Evolutionary conservation across 2,329 filamentous ascomycete species (phyloP), one percentile per base, ranked within the genome.

Genomic region (Paraphaeosphaeria sporulosa): DNA sequence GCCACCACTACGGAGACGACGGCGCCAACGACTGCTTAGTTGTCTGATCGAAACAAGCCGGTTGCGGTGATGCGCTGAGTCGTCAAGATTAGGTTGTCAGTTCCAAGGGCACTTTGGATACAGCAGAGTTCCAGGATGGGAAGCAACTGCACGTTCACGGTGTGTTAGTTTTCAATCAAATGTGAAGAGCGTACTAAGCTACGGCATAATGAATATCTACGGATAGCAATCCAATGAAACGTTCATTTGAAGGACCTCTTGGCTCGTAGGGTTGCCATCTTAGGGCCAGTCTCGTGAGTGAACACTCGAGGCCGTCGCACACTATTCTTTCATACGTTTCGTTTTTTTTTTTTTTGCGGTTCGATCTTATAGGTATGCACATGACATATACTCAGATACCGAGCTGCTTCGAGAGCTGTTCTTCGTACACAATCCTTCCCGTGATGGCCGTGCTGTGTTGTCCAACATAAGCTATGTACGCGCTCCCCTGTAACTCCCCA

Each of bases 21-120:
- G 9, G 53, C 57, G 49, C 38, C 62, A 8, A 60, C 58, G 52
- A 52, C 52, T 10, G 42, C 49, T 36, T 60, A 46, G 36, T 13
- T 36, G 19, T 12, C 17, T 36, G 13, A 8, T 34, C 12, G 1
- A 32, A 30, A 30, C 27, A 30, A 17, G 27, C 17, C 9, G 25
- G 15, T 49, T 5, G 21, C 4, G 17, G 15, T 36, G 17, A 4
- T n/a, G 30, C 17, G 15, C 7, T 17, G 30, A 19, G 27, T 50
- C 38, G 38, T 40, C 38, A 40, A 40, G 38, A 3, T 6, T 40
- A 7, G 1, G 38, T 32, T 8, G 6, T 32, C 30, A 19, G 47
- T 23, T 19, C 25, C 36, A 4, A 21, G 9, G 21, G 23, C 13
- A 15, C 3, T 27, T 15, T 36, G 19, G 30, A 19, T 21, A 21